Evolutionary conservation across 202 grass and related monocot species (phyloP), one percentile per base, ranked within the genome.

Genomic region (Setaria viridis): DNA sequence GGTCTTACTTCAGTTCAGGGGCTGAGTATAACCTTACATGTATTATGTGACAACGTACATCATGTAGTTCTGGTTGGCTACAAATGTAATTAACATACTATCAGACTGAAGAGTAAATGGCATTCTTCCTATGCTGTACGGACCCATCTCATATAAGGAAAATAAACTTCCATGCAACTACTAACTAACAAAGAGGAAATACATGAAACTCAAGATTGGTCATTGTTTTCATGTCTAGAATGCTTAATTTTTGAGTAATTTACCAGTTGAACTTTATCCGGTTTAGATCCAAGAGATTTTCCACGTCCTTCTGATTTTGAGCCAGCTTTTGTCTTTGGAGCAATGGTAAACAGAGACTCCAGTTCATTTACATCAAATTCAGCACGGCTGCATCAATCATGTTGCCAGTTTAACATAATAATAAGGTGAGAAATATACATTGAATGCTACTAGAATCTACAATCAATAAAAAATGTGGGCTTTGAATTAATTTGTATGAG

Each of bases 261-360:
- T 98, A 98, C 95, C 95, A 98, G 74, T 71, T 98, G 91, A 89
- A 98, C 85, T 88, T 95, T 98, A 70, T 98, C 95, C 3, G 81
- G 29, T 87, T 98, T 98, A 25, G 93, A 85, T 76, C 89, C 93
- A 83, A 89, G 80, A 82, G 91, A 89, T 85, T 98, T 98, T 62
- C 85, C 78, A 83, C 73, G 76, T 55, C 87, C 92, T 53, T 93
- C 91, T 80, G 89, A 70, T 84, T 92, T 95, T 9, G 87, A 63
- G 47, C 73, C 81, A 54, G 72, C 89, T 86, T 88, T 95, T 84
- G 80, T 5, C 86, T 95, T 98, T 77, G 91, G 85, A 88, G 86
- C 93, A 65, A 94, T 82, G 45, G 95, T 89, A 76, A 98, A 98
- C 17, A 98, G 83, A 81, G 76, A 89, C 66, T 91, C 91, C 72